These are phyloP conservation scores for Omphalotus olearius DNA, from an alignment of 1,284 basidiomycete genomes.

Conservation along the genomic window DNA sequence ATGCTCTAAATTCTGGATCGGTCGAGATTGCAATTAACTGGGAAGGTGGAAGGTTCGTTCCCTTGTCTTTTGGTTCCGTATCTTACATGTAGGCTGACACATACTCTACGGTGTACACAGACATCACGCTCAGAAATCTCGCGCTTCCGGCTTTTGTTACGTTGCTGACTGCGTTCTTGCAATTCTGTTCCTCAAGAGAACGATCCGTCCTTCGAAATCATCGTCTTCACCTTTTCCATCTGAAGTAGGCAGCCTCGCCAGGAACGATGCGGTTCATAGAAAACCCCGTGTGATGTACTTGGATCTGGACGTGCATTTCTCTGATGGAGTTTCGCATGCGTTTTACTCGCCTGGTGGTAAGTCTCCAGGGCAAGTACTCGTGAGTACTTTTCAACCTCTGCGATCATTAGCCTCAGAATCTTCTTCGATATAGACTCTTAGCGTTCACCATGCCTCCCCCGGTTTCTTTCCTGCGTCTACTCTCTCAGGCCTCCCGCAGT, in stretches of 20 bases:
- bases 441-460: conserved; percentile 77
- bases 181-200: conserved; percentile 56
- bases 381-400: conserved; percentile 21
- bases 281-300: conserved; percentile 82
- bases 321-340: conserved; percentile 82
- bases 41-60: conserved; percentile 73
- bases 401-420: background rate
- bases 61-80: conserved; percentile 15
- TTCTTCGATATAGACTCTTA: conserved; percentile 54
- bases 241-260: background rate
- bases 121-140: conserved; percentile 73
- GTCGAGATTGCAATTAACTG: conserved; percentile 74
- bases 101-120: conserved; percentile 28
- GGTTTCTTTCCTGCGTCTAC: conserved; percentile 80
- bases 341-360: conserved; percentile 45
- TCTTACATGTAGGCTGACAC: background rate
- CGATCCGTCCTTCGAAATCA: conserved; percentile 12
- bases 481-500: conserved; percentile 45
- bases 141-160: conserved; percentile 90
- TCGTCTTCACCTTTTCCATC: background rate
- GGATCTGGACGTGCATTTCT: conserved; percentile 90
- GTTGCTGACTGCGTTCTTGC: conserved; percentile 87
- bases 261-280: conserved; percentile 15
- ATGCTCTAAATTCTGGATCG: conserved; percentile 48
- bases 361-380: conserved; percentile 51